Evolutionary conservation across 169 alveolate species (phyloP), one percentile per base, ranked within the genome.

Genomic region (Plasmodium yoelii): DNA sequence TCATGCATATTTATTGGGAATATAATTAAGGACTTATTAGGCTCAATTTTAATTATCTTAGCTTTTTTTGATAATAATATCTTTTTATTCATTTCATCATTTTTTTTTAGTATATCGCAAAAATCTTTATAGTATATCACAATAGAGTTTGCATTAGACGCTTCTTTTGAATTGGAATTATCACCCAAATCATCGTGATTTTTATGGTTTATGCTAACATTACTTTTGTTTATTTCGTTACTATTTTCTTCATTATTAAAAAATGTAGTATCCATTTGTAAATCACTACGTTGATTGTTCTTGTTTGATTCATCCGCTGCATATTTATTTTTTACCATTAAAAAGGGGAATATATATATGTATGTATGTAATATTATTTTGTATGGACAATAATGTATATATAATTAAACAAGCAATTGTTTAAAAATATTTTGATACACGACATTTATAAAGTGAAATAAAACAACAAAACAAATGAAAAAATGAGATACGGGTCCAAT

Each of bases 1-100:
- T 80, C 90, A 80, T 80, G 80, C 15, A 80, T 80, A 28, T 65
- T 80, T 60, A 80, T 82, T 18, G 90, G 90, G 24, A 80, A 80
- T 39, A 80, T 80, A 53, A 80, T 67, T 70, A 80, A 67, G 8
- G 90, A 80, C 57, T 80, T 80, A 60, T 80, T 80, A 5, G 90
- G 60, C 9, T 80, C 90, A 44, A 80, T 39, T 80, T 80, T 80
- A 24, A 80, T 80, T 34, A 80, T 82, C 49, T 80, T 80, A 5
- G 90, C 82, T 59, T 80, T 80, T 67, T 80, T 80, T 18, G 90
- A 65, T 8, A 80, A 55, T 56, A 80, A 67, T 19, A 80, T 80
- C 67, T 80, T 67, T 67, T 80, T 80, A 55, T 57, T 64, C 53
- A 80, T 56, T 28, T 67, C 82, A 19, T 80, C 72, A 44, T 60